These are phyloP conservation scores for Gossypium davidsonii DNA, from an alignment of 441 rosid genomes.

Conservation along the genomic window DNA sequence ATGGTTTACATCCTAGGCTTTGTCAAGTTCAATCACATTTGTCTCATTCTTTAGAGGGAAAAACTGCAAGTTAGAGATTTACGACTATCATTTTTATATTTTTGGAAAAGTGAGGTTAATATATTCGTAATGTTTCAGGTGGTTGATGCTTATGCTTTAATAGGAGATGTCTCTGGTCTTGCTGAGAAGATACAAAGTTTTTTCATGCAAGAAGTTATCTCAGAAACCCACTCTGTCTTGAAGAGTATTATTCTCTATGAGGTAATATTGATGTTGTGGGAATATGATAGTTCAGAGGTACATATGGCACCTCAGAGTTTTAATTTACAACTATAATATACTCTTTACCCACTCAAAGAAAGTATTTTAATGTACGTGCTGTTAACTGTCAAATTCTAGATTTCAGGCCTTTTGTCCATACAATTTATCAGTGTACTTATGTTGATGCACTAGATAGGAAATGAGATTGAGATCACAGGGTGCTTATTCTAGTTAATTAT, in stretches of 20 bases:
- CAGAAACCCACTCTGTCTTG: constrained; percentile 76
- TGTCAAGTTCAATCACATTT: not conserved
- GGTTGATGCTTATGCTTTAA: constrained; percentile 94
- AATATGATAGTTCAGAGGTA: not conserved
- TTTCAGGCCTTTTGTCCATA: not conserved
- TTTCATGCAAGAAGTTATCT: constrained; percentile 95
- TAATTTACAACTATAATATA: not conserved
- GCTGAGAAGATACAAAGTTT: constrained; percentile 97
- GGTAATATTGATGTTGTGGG: constrained; percentile 35
- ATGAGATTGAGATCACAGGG: not conserved
- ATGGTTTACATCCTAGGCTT: not conserved
- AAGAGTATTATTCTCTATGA: constrained; percentile 65
- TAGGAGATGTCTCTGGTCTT: constrained; percentile 95
- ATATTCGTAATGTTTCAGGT: constrained; percentile 46
- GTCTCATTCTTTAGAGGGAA: not conserved
- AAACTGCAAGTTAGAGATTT: not conserved
- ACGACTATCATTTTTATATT: not conserved
- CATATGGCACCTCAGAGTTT: not conserved
- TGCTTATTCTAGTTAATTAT: not conserved
- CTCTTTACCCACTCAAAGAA: not conserved
- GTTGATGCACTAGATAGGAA: not conserved
- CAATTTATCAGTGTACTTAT: not conserved
- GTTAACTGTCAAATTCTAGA: not conserved
- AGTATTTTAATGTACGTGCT: not conserved
- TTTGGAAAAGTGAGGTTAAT: constrained; percentile 11